Conservation (phyloP, 1,284 basidiomycete species). For the Thelephora terrestris region DNA sequence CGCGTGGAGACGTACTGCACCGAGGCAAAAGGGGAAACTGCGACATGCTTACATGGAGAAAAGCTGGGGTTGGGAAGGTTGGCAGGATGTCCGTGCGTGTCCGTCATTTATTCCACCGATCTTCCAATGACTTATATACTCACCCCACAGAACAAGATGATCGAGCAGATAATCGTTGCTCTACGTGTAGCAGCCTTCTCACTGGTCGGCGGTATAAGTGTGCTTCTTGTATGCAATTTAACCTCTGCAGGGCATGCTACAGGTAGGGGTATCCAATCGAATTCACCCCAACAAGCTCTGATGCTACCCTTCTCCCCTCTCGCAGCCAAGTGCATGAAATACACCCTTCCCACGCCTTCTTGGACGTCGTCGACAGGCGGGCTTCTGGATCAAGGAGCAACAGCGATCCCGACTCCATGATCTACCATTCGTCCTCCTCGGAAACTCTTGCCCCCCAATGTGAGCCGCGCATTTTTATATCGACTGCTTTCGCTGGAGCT, state of each 20-base stretch:
- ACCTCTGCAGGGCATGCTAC: constrained; percentile 75
- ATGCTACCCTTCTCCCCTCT: constrained; percentile 12
- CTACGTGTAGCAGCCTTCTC: constrained; percentile 62
- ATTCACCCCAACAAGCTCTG: background rate
- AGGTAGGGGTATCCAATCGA: constrained; percentile 32
- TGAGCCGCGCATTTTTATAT: too few species aligned
- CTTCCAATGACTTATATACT: background rate
- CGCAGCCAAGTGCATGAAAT: constrained; percentile 75
- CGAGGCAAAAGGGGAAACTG: constrained; percentile 56
- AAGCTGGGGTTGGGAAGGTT: constrained; percentile 70
- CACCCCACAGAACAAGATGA: constrained; percentile 64
- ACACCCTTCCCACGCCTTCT: constrained; percentile 80
- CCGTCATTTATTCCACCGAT: background rate
- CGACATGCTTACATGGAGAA: constrained; percentile 81
- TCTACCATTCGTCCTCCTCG: background rate
- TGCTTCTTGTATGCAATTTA: constrained; percentile 68
- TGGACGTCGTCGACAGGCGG: constrained; percentile 61
- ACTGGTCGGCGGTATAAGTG: constrained; percentile 72
- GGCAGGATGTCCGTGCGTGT: constrained; percentile 77
- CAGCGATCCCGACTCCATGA: constrained; percentile 29
- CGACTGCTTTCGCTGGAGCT: too few species aligned
- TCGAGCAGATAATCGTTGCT: constrained; percentile 51
- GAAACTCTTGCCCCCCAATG: background rate
- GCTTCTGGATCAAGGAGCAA: constrained; percentile 19
- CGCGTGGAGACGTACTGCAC: constrained; percentile 52